Conservation (phyloP, 768 basidiomycete species). For the Amanita pseudoporphyria region DNA sequence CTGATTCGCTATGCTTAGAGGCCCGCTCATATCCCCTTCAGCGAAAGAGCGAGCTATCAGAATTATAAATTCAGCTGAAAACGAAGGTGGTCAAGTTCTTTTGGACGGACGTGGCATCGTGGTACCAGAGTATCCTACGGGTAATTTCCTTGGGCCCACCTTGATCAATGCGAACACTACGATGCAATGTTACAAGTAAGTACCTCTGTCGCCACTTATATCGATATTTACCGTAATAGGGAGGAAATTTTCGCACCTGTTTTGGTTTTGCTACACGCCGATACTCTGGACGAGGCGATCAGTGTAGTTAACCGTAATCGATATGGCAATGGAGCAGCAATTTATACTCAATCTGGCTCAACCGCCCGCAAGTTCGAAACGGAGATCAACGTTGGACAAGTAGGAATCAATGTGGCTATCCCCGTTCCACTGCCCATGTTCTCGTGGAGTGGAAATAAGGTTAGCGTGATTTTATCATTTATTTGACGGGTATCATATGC, state of each 20-base stretch:
- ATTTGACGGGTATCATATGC: background rate
- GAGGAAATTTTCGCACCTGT: slow-evolving; percentile 97
- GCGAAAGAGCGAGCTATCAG: slow-evolving; percentile 71
- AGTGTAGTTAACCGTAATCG: slow-evolving; percentile 81
- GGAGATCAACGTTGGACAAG: slow-evolving; percentile 81
- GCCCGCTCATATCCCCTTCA: slow-evolving; percentile 73
- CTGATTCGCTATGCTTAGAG: slow-evolving; percentile 27
- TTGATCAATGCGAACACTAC: slow-evolving; percentile 73
- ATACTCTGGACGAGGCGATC: slow-evolving; percentile 85
- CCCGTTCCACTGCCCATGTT: slow-evolving; percentile 93
- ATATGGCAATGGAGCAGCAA: slow-evolving; percentile 92
- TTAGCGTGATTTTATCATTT: slow-evolving; percentile 10
- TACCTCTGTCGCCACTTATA: slow-evolving; percentile 8
- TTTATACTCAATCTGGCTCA: slow-evolving; percentile 95
- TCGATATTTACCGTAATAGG: slow-evolving; percentile 26
- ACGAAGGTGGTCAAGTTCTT: slow-evolving; percentile 78
- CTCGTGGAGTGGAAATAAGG: slow-evolving; percentile 94
- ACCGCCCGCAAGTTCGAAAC: slow-evolving; percentile 90
- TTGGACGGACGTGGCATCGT: slow-evolving; percentile 73
- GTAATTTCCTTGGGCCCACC: slow-evolving; percentile 94
- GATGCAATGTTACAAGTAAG: slow-evolving; percentile 85
- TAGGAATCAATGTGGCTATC: slow-evolving; percentile 90
- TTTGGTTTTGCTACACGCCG: slow-evolving; percentile 64
- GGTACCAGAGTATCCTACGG: slow-evolving; percentile 69
- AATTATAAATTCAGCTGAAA: slow-evolving; percentile 63